Percentiles rank a stretch among this genome's conserved stretches.
phyloP scores from a whole-genome alignment of 305 asterid genomes.

The Plantago coronopus region DNA sequence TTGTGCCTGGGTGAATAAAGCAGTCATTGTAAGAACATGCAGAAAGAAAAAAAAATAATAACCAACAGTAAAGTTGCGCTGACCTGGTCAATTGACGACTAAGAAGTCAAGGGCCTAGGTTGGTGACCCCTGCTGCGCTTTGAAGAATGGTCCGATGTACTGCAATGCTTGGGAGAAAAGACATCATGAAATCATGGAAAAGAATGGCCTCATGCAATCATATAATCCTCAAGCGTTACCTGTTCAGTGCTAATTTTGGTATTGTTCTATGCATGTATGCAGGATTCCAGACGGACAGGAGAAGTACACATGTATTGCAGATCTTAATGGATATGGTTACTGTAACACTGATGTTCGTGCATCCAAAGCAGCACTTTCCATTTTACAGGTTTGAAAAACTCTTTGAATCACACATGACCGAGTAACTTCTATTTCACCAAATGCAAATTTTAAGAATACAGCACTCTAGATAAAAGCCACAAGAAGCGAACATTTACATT shows the following conservation, averaged over 20 bases:
- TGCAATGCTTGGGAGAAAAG: too few relatives aligned
- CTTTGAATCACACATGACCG: not conserved
- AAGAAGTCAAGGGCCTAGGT: too few relatives aligned
- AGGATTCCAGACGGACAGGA: slow-evolving; percentile 59
- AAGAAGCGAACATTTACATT: not conserved
- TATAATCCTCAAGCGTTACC: not conserved
- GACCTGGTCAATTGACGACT: not conserved
- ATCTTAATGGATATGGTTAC: slow-evolving; percentile 64
- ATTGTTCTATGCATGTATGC: slow-evolving; percentile 15
- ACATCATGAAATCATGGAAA: not conserved
- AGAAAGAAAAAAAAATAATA: not conserved
- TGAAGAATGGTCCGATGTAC: too few relatives aligned
- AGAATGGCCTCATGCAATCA: not conserved
- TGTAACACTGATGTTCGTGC: slow-evolving; percentile 64
- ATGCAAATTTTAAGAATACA: not conserved
- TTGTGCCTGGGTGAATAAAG: not conserved
- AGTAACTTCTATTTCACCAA: not conserved
- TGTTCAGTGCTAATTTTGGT: not conserved
- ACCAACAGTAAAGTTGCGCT: too few relatives aligned
- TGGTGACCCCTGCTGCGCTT: too few relatives aligned
- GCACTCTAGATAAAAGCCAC: not conserved
- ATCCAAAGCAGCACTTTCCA: slow-evolving; percentile 53
- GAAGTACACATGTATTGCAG: slow-evolving; percentile 69
- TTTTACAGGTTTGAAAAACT: slow-evolving; percentile 51
- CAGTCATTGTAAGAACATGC: not conserved